Conservation (phyloP, 169 alveolate genomes). For the Plasmodium vivax region DNA sequence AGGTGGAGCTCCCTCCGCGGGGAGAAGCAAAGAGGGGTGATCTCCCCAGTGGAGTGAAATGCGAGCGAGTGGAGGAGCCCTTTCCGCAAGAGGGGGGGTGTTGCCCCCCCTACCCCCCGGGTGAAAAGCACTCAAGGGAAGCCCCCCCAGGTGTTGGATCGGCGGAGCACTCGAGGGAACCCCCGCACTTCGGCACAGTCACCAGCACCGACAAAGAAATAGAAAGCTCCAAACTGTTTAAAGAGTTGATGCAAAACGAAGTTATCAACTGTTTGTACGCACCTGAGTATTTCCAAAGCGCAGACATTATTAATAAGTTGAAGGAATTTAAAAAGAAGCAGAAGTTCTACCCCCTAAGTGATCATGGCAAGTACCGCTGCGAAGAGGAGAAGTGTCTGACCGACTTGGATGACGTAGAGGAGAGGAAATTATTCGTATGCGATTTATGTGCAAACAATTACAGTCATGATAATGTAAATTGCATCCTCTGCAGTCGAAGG, state of each 20-base stretch:
- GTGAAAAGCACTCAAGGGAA: no score
- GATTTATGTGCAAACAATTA: conserved; percentile 73
- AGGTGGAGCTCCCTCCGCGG: background rate
- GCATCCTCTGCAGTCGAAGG: conserved; percentile 64
- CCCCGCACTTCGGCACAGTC: background rate
- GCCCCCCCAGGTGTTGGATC: background rate
- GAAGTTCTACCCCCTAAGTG: background rate
- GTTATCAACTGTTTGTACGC: conserved; percentile 9
- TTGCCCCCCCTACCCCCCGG: no score
- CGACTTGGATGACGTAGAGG: conserved; percentile 48
- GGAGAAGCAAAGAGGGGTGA: background rate
- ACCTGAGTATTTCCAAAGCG: background rate
- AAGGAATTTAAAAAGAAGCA: conserved; percentile 24
- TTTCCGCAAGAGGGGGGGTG: background rate
- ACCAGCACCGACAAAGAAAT: background rate
- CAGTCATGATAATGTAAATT: conserved; percentile 45
- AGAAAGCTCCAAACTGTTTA: background rate
- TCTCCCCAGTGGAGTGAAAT: background rate
- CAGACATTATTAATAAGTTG: background rate
- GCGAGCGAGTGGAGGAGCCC: background rate
- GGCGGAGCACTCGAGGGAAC: background rate
- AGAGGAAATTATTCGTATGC: conserved; percentile 50
- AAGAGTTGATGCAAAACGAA: conserved; percentile 26
- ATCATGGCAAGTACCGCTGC: background rate
- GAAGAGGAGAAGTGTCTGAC: conserved; percentile 66